Conservation (phyloP, 345 rosid genomes). For the Eucalyptus globulus region DNA sequence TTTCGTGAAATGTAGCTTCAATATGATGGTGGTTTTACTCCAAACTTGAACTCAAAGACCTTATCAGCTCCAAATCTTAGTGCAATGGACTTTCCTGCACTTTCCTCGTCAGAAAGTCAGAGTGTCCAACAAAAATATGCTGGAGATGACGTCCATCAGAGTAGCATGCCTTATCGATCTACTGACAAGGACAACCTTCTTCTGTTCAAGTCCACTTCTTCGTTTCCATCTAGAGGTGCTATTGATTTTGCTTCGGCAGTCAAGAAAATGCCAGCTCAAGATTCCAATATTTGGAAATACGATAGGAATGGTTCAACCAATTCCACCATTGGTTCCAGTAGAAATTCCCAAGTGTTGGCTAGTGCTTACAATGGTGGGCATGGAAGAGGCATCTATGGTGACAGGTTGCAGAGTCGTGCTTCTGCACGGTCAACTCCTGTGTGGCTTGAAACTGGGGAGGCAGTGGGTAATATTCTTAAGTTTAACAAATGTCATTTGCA, state of each 20-base stretch:
- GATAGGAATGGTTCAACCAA: conserved; percentile 68
- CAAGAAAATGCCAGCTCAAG: conserved; percentile 77
- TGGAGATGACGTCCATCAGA: conserved; percentile 63
- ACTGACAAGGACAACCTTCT: conserved; percentile 66
- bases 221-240: conserved; percentile 45
- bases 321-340: conserved; percentile 74
- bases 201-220: conserved; percentile 54
- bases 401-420: conserved; percentile 54
- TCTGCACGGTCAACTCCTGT: conserved; percentile 69
- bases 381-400: conserved; percentile 45
- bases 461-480: conserved; percentile 73
- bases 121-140: conserved; percentile 41
- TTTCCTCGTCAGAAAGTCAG: conserved; percentile 47
- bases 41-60: conserved; percentile 55
- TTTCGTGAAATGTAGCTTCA: conserved; percentile 56
- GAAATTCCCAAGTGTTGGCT: conserved; percentile 41
- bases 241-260: conserved; percentile 89
- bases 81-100: conserved; percentile 83
- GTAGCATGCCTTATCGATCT: conserved; percentile 45
- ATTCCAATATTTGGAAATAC: conserved; percentile 80
- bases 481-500: conserved; percentile 2
- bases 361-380: conserved; percentile 27
- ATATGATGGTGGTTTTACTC: conserved; percentile 76
- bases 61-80: conserved; percentile 64
- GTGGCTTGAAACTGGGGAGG: conserved; percentile 99